Base-by-base conservation (phyloP, 2,329 filamentous ascomycete genomes). In the Zymoseptoria pseudotritici region DNA sequence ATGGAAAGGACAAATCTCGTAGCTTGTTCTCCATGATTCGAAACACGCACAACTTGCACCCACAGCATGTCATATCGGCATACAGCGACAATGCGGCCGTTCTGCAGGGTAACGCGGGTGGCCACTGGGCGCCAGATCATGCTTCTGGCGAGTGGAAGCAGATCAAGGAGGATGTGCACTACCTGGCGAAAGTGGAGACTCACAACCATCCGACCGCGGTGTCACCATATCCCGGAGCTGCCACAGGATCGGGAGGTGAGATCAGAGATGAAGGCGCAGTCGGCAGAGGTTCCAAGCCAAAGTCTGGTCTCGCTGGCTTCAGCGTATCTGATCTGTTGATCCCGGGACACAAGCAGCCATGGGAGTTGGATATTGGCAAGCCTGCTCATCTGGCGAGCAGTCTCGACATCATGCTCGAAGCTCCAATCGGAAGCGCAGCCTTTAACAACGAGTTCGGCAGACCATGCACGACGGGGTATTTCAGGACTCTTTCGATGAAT, bases 11-110 rank as follows among this genome's bases (percentile, higher is more conserved):
- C 65, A 94, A 92, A 82, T 82, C 84, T 53, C 83, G 88, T 72
- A 93, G 88, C 66, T 82, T 99, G 7, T 99, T 99, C 71, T 86
- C 86, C 42, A 97, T 99, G 94, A 99, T 99, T 72, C 84, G 89
- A 67, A 96, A 97, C 74, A 99, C 94, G 1, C 91, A 99, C 77
- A 84, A 85, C 69, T 87, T 86, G 64, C 78, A 83, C 60, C 90
- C 91, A 0, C 80, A 89, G 57, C 88, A 86, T 72, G 95, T 92
- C n/a, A 84, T 97, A 51, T 97, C 91, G 42, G 94, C 94, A 7
- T 99, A 99, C 76, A 96, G 90, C 69, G 94, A 99, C 74, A 99
- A 99, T 72, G 94, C 94, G 24, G 94, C 94, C n/a, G 94, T 99
- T 0, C 77, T 95, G 59, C 79, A 90, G 68, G 90, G 90, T 42